Evolutionary conservation across 306 rosid species (phyloP).

Genomic region (Fragaria ananassa): DNA sequence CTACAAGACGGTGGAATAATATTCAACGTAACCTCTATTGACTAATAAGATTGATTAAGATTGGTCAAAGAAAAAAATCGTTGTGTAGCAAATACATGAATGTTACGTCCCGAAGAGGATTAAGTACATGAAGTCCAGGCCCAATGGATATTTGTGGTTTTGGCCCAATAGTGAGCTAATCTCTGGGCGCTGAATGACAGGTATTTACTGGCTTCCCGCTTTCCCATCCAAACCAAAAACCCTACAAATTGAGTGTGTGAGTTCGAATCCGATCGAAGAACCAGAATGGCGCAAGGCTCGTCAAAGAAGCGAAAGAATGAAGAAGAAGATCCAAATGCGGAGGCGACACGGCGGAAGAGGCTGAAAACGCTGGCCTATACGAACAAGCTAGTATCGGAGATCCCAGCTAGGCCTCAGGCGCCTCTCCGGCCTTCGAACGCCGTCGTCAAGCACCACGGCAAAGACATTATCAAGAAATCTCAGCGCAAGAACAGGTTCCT

Average conservation of each 20-base stretch:
- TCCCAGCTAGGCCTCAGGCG: slow-evolving; percentile 34
- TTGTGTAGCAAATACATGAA: no score
- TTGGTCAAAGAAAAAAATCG: no score
- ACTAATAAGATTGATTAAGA: no score
- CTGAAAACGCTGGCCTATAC: slow-evolving; percentile 68
- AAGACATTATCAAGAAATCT: slow-evolving; percentile 79
- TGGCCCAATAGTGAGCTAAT: no score
- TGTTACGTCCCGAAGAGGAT: no score
- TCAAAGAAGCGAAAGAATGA: slow-evolving; percentile 20
- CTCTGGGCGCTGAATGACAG: no score
- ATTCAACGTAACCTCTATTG: no score
- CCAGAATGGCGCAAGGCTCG: slow-evolving; percentile 40
- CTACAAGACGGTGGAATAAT: no score
- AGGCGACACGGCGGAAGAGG: slow-evolving; percentile 50
- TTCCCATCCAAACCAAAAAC: not conserved
- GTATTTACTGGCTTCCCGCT: no score
- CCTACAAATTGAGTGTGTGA: not conserved
- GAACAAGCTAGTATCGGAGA: slow-evolving; percentile 50
- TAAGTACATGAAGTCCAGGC: no score
- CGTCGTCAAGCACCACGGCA: slow-evolving; percentile 74
- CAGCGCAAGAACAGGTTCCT: slow-evolving; percentile 76
- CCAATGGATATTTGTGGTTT: no score
- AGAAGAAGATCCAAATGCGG: slow-evolving; percentile 6
- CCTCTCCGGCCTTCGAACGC: slow-evolving; percentile 56
- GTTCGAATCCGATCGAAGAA: not conserved